Evolutionary conservation across 148 eudicot genomes (phyloP).

Genomic region (Persicaria tinctoria): DNA sequence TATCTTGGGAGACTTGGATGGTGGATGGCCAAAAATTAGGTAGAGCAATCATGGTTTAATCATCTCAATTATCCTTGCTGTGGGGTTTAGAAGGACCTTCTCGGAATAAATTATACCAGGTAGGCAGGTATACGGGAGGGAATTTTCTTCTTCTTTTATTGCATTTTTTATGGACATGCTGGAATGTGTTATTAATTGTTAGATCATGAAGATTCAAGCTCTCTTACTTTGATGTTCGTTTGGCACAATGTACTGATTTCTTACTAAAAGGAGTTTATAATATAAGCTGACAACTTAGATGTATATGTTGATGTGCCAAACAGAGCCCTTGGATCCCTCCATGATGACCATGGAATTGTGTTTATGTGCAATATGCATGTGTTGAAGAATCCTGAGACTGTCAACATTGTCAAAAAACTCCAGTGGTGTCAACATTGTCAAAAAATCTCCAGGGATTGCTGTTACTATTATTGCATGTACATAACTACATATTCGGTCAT

Average conservation of each 20-base stretch:
- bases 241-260: no score
- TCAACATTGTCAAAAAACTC: not conserved
- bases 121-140: not conserved
- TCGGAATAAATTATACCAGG: not conserved
- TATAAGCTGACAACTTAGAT: no score
- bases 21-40: slow-evolving; percentile 7
- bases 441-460: no score
- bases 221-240: no score
- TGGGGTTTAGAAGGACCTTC: not conserved
- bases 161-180: not conserved
- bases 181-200: not conserved
- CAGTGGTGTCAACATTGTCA: no score
- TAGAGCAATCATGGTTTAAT: slow-evolving; percentile 1
- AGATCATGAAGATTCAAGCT: not conserved
- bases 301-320: no score
- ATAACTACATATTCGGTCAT: no score
- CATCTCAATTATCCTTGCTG: not conserved
- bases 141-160: not conserved
- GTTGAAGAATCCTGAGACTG: not conserved
- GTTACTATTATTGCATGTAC: no score
- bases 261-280: no score
- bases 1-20: slow-evolving; percentile 6
- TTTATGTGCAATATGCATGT: not conserved
- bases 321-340: not conserved
- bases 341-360: not conserved